These are phyloP conservation scores for Calonectria crousiana DNA, from an alignment of 2,329 filamentous ascomycete species.

Conservation along the genomic window DNA sequence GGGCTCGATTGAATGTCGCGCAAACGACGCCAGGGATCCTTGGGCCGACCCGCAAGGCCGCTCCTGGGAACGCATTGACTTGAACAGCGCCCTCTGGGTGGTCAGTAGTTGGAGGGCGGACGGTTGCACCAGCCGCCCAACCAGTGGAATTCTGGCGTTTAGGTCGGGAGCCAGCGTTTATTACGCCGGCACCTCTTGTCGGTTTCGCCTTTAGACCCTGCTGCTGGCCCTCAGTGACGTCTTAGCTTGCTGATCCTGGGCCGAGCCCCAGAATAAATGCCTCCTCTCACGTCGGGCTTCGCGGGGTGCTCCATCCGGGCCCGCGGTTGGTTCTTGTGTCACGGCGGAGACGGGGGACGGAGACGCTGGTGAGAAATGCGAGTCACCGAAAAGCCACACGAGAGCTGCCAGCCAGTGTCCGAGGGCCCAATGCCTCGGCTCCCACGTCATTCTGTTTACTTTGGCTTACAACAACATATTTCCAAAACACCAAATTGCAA, in stretches of 20 bases:
- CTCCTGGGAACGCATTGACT: constrained; percentile 24
- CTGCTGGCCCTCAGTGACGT: constrained; percentile 25
- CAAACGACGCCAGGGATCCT: constrained; percentile 19
- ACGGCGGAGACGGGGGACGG: neutral
- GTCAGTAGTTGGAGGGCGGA: constrained; percentile 17
- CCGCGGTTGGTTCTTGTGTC: constrained; percentile 4
- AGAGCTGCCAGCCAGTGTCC: neutral
- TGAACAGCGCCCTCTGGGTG: constrained; percentile 26
- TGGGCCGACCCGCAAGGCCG: constrained; percentile 19
- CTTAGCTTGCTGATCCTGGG: constrained; percentile 14
- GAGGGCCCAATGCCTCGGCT: neutral
- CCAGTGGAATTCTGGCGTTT: constrained; percentile 44
- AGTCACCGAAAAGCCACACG: neutral
- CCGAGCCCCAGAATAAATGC: constrained; percentile 22
- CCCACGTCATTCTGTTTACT: neutral
- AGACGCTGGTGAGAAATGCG: neutral
- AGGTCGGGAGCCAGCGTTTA: constrained; percentile 36
- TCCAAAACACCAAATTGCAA: constrained; percentile 18
- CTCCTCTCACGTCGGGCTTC: constrained; percentile 9
- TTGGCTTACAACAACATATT: neutral
- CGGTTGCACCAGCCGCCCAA: constrained; percentile 32
- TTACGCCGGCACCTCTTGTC: constrained; percentile 4
- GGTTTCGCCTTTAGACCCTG: constrained; percentile 13
- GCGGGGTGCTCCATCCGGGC: constrained; percentile 7
- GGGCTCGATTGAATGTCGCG: constrained; percentile 21